Base-by-base conservation (phyloP, 208 protist genomes). In the Novymonas esmeraldas region DNA sequence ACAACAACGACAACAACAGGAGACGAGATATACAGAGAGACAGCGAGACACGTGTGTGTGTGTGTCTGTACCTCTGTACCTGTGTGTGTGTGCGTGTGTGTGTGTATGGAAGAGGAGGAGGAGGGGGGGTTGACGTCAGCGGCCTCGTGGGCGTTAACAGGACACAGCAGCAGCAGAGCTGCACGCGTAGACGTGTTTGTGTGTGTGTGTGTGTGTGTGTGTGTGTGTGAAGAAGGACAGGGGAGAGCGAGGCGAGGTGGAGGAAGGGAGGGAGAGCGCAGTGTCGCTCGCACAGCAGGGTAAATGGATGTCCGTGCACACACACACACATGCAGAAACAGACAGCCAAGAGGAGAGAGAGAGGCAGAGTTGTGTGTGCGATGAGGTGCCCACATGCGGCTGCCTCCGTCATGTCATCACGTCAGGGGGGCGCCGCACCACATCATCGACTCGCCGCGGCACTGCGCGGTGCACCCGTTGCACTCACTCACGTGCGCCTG, bases 401-500 rank as follows among this genome's bases (percentile, higher is more conserved):
- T n/a, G n/a, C n/a, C n/a, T n/a, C n/a, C n/a, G n/a, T n/a, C n/a
- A n/a, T n/a, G n/a, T n/a, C n/a, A n/a, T n/a, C n/a, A n/a, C n/a
- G n/a, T n/a, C n/a, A n/a, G n/a, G n/a, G 33, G 5, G 52, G 52
- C 1, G 31, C 33, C 20, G n/a, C n/a, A n/a, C n/a, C 46, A 31
- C 18, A 28, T 45, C 24, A 33, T 10, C n/a, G 29, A 6, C 9
- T n/a, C 58, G 38, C 28, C 58, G 38, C 39, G 46, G 44, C 66
- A 59, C 28, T 41, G 66, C 58, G 55, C 11, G 4, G 48, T 29
- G 29, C 69, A 74, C 26, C 14, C 57, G 18, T n/a, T 26, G 31
- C 69, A 74, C 6, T 20, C 14, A 6, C 24, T 54, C 29, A 68
- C 22, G 57, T 74, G 69, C 6, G 57, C 44, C 44, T 50, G 44